phyloP scores from a whole-genome alignment of 2,329 filamentous ascomycete genomes.

The Chrysosporium queenslandicum region DNA sequence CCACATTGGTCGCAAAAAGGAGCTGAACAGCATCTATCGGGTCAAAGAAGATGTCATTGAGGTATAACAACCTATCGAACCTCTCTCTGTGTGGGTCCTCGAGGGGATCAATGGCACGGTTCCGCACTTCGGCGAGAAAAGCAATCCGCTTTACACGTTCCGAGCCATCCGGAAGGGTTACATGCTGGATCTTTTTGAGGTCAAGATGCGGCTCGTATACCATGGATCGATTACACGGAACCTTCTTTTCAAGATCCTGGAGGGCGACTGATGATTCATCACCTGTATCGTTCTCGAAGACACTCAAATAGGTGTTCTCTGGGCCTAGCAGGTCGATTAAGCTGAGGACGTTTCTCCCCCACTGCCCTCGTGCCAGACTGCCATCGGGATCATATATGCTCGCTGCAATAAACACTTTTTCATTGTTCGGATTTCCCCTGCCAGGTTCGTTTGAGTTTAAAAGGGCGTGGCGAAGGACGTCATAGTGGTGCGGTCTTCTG shows the following conservation, averaged over 20 bases:
- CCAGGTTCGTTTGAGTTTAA: slow-evolving; percentile 28
- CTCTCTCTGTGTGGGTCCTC: slow-evolving; percentile 35
- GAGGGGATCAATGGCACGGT: slow-evolving; percentile 57
- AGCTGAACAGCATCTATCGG: slow-evolving; percentile 50
- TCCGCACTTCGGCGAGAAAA: slow-evolving; percentile 62
- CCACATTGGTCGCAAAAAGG: slow-evolving; percentile 51
- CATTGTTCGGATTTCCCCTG: slow-evolving; percentile 45
- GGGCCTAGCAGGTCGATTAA: slow-evolving; percentile 57
- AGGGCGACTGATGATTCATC: slow-evolving; percentile 47
- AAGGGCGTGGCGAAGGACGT: slow-evolving; percentile 27
- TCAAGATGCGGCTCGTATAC: slow-evolving; percentile 52
- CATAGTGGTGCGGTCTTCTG: slow-evolving; percentile 44
- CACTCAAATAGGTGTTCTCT: slow-evolving; percentile 59
- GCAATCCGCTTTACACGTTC: slow-evolving; percentile 61
- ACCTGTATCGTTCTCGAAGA: slow-evolving; percentile 64
- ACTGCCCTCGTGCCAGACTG: slow-evolving; percentile 51
- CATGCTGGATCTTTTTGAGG: slow-evolving; percentile 46
- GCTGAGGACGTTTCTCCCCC: slow-evolving; percentile 52
- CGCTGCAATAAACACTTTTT: slow-evolving; percentile 64
- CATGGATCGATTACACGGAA: slow-evolving; percentile 45
- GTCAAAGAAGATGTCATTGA: slow-evolving; percentile 59
- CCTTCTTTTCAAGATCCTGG: slow-evolving; percentile 40
- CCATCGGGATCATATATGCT: slow-evolving; percentile 58
- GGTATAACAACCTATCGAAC: slow-evolving; percentile 49
- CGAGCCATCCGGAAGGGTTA: slow-evolving; percentile 53